These are phyloP conservation scores for Malassezia restricta DNA, from an alignment of 1,284 basidiomycete genomes.

Conservation along the genomic window DNA sequence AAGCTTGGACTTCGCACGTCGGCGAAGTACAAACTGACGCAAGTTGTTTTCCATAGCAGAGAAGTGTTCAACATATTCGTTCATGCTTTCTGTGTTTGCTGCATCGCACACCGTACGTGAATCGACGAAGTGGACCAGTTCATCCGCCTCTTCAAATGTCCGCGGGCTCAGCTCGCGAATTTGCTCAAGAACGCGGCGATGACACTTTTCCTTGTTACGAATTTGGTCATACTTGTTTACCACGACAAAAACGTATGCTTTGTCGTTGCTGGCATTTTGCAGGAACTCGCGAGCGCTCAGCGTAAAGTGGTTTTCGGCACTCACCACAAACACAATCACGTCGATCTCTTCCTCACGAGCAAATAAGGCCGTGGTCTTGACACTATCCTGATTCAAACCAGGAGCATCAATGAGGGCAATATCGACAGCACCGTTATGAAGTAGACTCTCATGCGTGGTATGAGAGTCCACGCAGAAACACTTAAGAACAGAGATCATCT, in stretches of 20 bases:
- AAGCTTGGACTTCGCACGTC: slow-evolving; percentile 88
- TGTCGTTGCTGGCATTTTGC: slow-evolving; percentile 83
- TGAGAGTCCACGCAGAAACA: slow-evolving; percentile 43
- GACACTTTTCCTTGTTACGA: slow-evolving; percentile 86
- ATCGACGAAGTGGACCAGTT: slow-evolving; percentile 97
- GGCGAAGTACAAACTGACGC: slow-evolving; percentile 86
- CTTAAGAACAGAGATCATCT: slow-evolving; percentile 46
- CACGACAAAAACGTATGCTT: slow-evolving; percentile 95
- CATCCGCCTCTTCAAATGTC: slow-evolving; percentile 78
- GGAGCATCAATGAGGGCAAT: slow-evolving; percentile 98
- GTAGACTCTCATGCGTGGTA: slow-evolving; percentile 28
- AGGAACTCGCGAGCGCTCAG: slow-evolving; percentile 91
- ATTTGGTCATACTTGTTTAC: slow-evolving; percentile 98
- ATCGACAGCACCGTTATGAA: slow-evolving; percentile 86
- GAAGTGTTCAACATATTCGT: slow-evolving; percentile 54
- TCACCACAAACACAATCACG: slow-evolving; percentile 95
- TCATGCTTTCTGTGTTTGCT: slow-evolving; percentile 19
- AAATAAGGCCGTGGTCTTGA: slow-evolving; percentile 92
- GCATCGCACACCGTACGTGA: slow-evolving; percentile 51
- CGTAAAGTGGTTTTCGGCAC: slow-evolving; percentile 97
- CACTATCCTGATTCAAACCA: slow-evolving; percentile 85
- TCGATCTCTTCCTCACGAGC: slow-evolving; percentile 96
- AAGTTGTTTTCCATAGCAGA: slow-evolving; percentile 80
- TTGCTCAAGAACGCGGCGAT: slow-evolving; percentile 78
- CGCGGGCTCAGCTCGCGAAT: slow-evolving; percentile 81